Evolutionary conservation across 2,329 filamentous ascomycete genomes (phyloP), one percentile per base, ranked within the genome.

Genomic region (Fusarium sp.): DNA sequence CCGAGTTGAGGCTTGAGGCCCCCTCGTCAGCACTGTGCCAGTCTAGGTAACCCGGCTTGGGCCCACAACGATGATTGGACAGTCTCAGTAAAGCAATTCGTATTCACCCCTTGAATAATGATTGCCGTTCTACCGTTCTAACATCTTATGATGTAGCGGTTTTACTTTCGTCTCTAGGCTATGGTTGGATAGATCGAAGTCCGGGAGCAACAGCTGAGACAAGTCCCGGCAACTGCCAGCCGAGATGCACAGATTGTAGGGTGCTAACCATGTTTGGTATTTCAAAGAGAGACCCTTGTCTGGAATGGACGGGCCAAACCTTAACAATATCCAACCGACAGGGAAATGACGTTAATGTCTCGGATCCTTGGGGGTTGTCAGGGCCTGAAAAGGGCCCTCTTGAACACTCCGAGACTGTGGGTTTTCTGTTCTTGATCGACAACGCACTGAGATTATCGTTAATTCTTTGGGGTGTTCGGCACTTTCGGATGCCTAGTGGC

Each of bases 271-370:
- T 0, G 25, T 49, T 9, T 4, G 51, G 56, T 33, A 57, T 8
- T 37, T 59, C 56, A 59, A 10, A 25, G 15, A 25, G n/a, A 18
- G 3, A 33, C 20, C 56, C 56, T 42, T 57, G 42, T 23, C 31
- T 52, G 18, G 36, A 20, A 17, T 40, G 17, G 21, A 47, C 21
- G 6, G 45, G 13, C 20, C 21, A 21, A 42, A 56, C 36, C 46
- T 36, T 36, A 56, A 18, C 14, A 29, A 25, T 29, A 13, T 33
- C 29, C 29, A 54, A 31, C 18, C 51, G 20, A 31, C 7, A 25
- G 36, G 17, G 35, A 17, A 39, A 53, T 53, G 53, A 29, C 47
- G 37, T 35, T 29, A 6, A 53, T 53, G 21, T 53, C 21, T 56
- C 33, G 27, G 11, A 15, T 9, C 1, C 14, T 11, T 39, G 20